These are phyloP conservation scores for Didymella arachidicola DNA, from an alignment of 2,329 filamentous ascomycete genomes.

Conservation along the genomic window DNA sequence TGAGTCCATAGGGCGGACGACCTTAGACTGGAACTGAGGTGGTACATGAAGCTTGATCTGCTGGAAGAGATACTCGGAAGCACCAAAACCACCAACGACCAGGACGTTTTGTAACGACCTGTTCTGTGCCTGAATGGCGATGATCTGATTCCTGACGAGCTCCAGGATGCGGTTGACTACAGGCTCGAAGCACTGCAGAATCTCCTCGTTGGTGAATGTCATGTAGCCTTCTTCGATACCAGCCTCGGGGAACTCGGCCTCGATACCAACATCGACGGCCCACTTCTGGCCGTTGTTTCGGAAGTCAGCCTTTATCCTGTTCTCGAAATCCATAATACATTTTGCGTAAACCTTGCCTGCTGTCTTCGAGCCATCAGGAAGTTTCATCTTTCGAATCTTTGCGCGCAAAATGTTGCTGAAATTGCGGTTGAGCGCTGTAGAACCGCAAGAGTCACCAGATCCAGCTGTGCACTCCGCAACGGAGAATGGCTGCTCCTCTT, in stretches of 20 bases:
- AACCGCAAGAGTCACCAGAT: constrained; percentile 96
- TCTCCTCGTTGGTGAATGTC: constrained; percentile 99
- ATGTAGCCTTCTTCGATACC: constrained; percentile 99
- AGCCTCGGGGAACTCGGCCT: constrained; percentile 96
- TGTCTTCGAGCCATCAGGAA: constrained; percentile 94
- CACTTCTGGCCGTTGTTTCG: constrained; percentile 99
- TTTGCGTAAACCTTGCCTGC: constrained; percentile 98
- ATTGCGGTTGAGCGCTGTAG: constrained; percentile 96
- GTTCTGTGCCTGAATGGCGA: constrained; percentile 98
- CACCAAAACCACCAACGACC: constrained; percentile 97
- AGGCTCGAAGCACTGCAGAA: constrained; percentile 97
- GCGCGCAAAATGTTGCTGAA: constrained; percentile 97
- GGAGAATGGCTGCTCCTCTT: constrained; percentile 96
- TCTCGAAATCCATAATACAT: constrained; percentile 99
- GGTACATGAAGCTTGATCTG: constrained; percentile 99
- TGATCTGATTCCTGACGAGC: constrained; percentile 96
- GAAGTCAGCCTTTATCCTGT: constrained; percentile 99
- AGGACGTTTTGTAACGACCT: constrained; percentile 92
- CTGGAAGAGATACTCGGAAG: constrained; percentile 98
- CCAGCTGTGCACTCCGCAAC: constrained; percentile 97
- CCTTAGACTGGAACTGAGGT: constrained; percentile 97
- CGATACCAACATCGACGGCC: constrained; percentile 98
- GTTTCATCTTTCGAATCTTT: constrained; percentile 99
- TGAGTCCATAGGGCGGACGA: constrained; percentile 97
- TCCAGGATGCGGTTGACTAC: constrained; percentile 97